A percentile compares a stretch with the other conserved stretches of the same genome.
Evolutionary conservation across 129 eudicot species (phyloP).

Genomic region (Apium graveolens): DNA sequence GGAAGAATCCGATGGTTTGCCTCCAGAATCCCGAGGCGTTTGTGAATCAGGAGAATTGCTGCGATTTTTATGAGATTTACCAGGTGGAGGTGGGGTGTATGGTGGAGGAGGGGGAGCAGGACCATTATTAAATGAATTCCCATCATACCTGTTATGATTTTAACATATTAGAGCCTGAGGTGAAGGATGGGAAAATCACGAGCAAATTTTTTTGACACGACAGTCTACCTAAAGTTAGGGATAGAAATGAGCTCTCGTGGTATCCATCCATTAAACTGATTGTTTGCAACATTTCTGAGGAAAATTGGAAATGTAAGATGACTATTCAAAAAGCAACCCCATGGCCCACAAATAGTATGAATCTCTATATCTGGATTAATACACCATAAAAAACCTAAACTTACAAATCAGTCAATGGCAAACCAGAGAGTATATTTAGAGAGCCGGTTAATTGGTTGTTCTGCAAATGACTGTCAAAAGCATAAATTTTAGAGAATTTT

Average conservation of each 20-base stretch:
- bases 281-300: constrained; percentile 85
- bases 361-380: not conserved
- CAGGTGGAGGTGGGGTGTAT: constrained; percentile 73
- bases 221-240: constrained; percentile 66
- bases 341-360: not conserved
- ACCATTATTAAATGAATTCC: constrained; percentile 81
- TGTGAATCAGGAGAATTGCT: constrained; percentile 34
- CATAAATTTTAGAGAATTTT: constrained; percentile 9
- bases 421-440: constrained; percentile 45
- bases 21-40: constrained; percentile 37
- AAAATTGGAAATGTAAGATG: constrained; percentile 13
- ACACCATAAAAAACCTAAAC: constrained; percentile 19
- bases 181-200: not conserved
- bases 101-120: constrained; percentile 99
- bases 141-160: constrained; percentile 54
- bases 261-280: constrained; percentile 87
- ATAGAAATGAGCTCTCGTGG: constrained; percentile 69
- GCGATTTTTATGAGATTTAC: constrained; percentile 47
- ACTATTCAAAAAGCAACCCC: not conserved
- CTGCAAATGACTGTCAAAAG: constrained; percentile 65
- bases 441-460: constrained; percentile 87
- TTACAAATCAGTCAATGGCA: constrained; percentile 84
- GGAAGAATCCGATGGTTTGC: constrained; percentile 22
- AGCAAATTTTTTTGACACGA: not conserved
- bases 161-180: not conserved